phyloP scores from a whole-genome alignment of 345 rosid genomes.

The Mercurialis annua region DNA sequence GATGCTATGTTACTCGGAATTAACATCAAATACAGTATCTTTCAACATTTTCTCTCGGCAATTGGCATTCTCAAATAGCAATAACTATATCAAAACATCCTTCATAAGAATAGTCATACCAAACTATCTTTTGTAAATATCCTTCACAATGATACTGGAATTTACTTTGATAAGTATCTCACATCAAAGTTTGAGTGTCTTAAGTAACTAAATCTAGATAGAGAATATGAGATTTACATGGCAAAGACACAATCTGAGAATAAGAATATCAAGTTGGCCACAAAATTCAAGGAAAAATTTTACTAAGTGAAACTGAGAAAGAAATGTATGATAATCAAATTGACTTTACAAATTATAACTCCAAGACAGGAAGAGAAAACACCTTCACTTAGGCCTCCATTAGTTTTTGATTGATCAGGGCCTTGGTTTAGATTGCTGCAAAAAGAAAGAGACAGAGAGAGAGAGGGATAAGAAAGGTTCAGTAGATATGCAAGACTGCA shows the following conservation, averaged over 20 bases:
- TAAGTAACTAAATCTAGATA: not conserved
- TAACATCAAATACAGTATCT: too few relatives aligned
- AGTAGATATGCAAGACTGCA: slow-evolving; percentile 9
- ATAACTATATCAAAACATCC: not conserved
- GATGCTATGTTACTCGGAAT: not conserved
- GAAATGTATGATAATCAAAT: not conserved
- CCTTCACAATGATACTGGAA: not conserved
- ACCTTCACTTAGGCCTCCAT: slow-evolving; percentile 40
- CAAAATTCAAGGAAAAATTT: not conserved
- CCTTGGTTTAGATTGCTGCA: slow-evolving; percentile 50
- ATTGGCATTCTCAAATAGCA: not conserved
- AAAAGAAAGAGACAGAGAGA: slow-evolving; percentile 3
- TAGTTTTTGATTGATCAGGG: slow-evolving; percentile 36
- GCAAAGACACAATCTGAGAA: too few relatives aligned
- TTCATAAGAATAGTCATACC: not conserved
- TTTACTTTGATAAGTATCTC: not conserved
- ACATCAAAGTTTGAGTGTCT: too few relatives aligned
- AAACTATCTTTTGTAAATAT: not conserved
- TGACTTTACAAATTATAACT: slow-evolving; percentile 15
- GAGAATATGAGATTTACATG: not conserved
- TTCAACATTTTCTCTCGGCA: too few relatives aligned
- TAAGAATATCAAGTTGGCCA: not conserved
- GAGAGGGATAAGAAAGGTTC: slow-evolving; percentile 9
- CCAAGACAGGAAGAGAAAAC: slow-evolving; percentile 18
- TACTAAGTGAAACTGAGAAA: not conserved